Base-by-base conservation (phyloP, 1,284 basidiomycete genomes). In the Cryptococcus sp. region DNA sequence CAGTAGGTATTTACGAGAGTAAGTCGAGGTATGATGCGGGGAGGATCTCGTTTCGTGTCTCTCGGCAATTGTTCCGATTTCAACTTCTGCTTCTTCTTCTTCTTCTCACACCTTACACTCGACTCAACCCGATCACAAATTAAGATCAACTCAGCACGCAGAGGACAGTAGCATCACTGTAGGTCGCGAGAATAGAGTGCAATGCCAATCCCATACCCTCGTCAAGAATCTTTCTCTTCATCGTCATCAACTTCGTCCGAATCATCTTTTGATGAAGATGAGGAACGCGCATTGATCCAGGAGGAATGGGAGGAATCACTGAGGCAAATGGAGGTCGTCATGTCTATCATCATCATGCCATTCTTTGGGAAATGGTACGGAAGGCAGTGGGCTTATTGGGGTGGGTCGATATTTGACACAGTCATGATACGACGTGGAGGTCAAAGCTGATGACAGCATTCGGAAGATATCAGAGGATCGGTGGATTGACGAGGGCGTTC, bases 241-340 rank as follows among this genome's bases (percentile, higher is more conserved):
- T 34, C 50, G 3, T 72, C 69, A 13, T 69, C 79, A 45, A 76
- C 73, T 36, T 71, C 75, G 21, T 81, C 84, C 31, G 75, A 78
- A 54, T 65, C 64, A 64, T 81, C 76, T 18, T 60, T 81, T 66
- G 85, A 86, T 69, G 79, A 78, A 7, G 86, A 88, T 57, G 85
- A 85, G 53, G 76, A 84, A 58, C 61, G 65, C 56, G 82, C 82
- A 16, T 77, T 88, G 53, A 87, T 88, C 7, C 87, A 91, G 72
- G 81, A 86, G 64, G 91, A 96, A 77, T 94, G 91, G 91, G 86
- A 91, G 65, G 91, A 94, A 73, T 88, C 85, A 65, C 66, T 94
- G 49, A 77, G 83, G 57, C 89, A 96, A 72, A 80, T 96, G 44
- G 84, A 88, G 66, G 81, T 88, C 63, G 81, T 94, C 24, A 72